These are phyloP conservation scores for Botrytis tulipae DNA, from an alignment of 2,329 filamentous ascomycete genomes.

Conservation along the genomic window DNA sequence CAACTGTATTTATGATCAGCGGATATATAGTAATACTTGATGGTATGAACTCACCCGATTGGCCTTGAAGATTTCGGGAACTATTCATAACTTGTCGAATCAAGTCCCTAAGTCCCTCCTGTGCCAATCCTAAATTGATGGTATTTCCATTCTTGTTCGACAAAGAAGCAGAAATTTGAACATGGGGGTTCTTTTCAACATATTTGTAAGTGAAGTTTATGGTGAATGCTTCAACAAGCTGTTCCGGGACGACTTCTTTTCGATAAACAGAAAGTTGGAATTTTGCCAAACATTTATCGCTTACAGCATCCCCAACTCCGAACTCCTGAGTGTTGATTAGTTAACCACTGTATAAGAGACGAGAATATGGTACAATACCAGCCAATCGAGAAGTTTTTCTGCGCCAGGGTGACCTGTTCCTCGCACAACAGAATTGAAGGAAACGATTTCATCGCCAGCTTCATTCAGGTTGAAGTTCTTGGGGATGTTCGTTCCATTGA, in stretches of 20 bases:
- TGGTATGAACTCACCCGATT: constrained; percentile 2
- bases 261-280: constrained; percentile 32
- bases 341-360: not conserved
- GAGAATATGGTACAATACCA: constrained; percentile 25
- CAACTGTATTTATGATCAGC: constrained; percentile 2
- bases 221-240: constrained; percentile 32
- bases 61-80: not conserved
- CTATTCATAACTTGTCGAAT: constrained; percentile 7
- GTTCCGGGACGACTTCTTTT: constrained; percentile 22
- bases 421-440: constrained; percentile 16
- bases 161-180: constrained; percentile 14
- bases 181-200: not conserved
- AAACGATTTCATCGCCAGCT: constrained; percentile 1
- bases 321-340: constrained; percentile 28
- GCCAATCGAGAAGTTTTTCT: constrained; percentile 33
- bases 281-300: constrained; percentile 28
- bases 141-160: not conserved
- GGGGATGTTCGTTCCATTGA: constrained; percentile 10
- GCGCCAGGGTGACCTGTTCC: constrained; percentile 21
- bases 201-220: constrained; percentile 30
- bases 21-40: not conserved
- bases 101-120: constrained; percentile 13
- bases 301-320: constrained; percentile 30
- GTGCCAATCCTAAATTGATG: constrained; percentile 15
- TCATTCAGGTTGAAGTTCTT: not conserved